phyloP scores from a whole-genome alignment of 768 basidiomycete genomes.

The Mrakia gelida region DNA sequence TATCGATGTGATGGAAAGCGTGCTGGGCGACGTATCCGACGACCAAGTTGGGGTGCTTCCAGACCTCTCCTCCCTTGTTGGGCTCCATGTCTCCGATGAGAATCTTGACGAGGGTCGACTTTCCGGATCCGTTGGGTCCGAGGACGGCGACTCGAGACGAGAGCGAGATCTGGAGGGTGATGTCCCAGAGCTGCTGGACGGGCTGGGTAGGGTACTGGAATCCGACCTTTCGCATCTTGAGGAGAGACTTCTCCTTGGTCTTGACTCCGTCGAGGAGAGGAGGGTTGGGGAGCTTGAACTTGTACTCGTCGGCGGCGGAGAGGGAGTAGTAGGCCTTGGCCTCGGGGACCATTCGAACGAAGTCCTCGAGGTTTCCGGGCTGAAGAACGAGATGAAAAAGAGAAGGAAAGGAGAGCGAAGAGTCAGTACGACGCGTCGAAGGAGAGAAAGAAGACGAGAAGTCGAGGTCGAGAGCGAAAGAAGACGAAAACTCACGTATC shows the following conservation, averaged over 20 bases:
- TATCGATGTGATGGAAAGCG: slow-evolving; percentile 98
- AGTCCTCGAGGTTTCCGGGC: slow-evolving; percentile 87
- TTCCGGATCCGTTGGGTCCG: slow-evolving; percentile 96
- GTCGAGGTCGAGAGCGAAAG: neutral
- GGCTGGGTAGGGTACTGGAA: slow-evolving; percentile 89
- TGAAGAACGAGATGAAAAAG: neutral
- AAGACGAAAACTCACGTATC: slow-evolving; percentile 52
- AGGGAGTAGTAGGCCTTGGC: slow-evolving; percentile 97
- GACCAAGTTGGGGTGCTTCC: slow-evolving; percentile 99
- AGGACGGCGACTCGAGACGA: slow-evolving; percentile 98
- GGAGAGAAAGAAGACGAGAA: too few relatives aligned
- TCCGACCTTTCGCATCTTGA: slow-evolving; percentile 96
- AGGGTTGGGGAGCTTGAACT: slow-evolving; percentile 95
- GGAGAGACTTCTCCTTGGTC: slow-evolving; percentile 95
- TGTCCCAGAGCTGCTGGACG: slow-evolving; percentile 87
- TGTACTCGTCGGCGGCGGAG: slow-evolving; percentile 93
- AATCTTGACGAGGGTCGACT: slow-evolving; percentile 94
- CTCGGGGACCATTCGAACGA: slow-evolving; percentile 91
- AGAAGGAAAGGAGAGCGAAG: neutral
- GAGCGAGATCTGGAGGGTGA: slow-evolving; percentile 92
- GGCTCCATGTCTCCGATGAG: slow-evolving; percentile 94
- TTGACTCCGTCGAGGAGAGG: slow-evolving; percentile 98
- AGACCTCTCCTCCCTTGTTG: slow-evolving; percentile 93
- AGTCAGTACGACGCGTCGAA: neutral
- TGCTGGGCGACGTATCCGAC: slow-evolving; percentile 99